Evolutionary conservation across 441 rosid genomes (phyloP).

Genomic region (Erodium moschatum): DNA sequence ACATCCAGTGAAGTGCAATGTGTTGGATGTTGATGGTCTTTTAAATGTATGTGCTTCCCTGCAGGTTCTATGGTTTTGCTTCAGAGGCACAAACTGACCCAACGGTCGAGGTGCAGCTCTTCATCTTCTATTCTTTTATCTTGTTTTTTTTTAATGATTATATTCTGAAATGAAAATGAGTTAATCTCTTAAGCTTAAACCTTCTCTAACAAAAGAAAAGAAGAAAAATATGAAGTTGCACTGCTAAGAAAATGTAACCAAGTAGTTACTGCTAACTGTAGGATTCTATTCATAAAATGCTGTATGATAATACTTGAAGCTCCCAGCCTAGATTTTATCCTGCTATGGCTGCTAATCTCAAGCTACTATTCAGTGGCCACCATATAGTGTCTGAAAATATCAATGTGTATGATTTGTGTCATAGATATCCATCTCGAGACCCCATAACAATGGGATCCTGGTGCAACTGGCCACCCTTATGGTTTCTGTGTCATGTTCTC

Average conservation of each 20-base stretch:
- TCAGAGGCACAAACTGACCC: constrained; percentile 90
- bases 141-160: background rate
- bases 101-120: constrained; percentile 56
- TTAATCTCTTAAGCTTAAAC: background rate
- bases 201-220: background rate
- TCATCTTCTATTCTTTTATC: constrained; percentile 1
- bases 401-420: background rate
- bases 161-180: background rate
- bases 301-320: constrained; percentile 3
- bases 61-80: constrained; percentile 86
- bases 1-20: background rate
- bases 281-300: constrained; percentile 9
- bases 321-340: background rate
- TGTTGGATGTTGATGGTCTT: constrained; percentile 10
- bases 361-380: background rate
- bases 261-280: background rate
- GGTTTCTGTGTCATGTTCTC: no score
- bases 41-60: constrained; percentile 7
- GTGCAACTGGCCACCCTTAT: no score
- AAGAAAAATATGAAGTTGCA: background rate
- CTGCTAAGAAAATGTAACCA: background rate
- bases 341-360: background rate
- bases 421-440: background rate
- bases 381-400: background rate
- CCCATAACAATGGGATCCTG: background rate